Conservation (phyloP, 208 protist species). For the Acanthamoeba royreba region DNA sequence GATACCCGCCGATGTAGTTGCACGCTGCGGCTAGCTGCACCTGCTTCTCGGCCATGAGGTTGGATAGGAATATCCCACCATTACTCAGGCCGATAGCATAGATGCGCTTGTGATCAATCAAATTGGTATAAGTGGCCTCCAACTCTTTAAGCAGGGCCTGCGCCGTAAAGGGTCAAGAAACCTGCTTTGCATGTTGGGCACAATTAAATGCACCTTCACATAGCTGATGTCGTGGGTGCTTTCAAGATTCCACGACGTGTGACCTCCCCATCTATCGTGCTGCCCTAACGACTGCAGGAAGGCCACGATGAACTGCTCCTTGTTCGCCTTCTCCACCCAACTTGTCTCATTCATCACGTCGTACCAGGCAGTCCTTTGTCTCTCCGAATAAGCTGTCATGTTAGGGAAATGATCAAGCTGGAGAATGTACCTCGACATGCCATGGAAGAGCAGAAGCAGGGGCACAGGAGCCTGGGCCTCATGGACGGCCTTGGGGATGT, state of each 20-base stretch:
- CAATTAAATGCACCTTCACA: neutral
- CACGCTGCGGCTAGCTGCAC: neutral
- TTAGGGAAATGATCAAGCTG: neutral
- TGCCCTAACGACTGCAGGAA: neutral
- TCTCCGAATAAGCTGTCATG: neutral
- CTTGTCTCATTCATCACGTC: neutral
- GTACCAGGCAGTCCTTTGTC: neutral
- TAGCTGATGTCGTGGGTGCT: neutral
- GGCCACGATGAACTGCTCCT: neutral
- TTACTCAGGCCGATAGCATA: neutral
- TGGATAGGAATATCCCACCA: neutral
- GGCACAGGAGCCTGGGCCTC: neutral
- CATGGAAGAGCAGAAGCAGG: neutral
- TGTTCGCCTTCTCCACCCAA: neutral
- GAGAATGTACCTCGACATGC: neutral
- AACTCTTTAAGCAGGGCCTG: neutral
- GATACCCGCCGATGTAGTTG: conserved; percentile 9
- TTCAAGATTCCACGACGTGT: neutral
- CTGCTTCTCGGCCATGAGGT: neutral
- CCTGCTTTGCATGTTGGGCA: neutral
- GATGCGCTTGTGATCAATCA: neutral
- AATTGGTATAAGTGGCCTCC: no score
- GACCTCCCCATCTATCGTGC: neutral
- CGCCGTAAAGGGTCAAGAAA: neutral
- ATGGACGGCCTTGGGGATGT: neutral